phyloP scores from a whole-genome alignment of 495 filamentous ascomycete species.

The Penicillium samsonianum region DNA sequence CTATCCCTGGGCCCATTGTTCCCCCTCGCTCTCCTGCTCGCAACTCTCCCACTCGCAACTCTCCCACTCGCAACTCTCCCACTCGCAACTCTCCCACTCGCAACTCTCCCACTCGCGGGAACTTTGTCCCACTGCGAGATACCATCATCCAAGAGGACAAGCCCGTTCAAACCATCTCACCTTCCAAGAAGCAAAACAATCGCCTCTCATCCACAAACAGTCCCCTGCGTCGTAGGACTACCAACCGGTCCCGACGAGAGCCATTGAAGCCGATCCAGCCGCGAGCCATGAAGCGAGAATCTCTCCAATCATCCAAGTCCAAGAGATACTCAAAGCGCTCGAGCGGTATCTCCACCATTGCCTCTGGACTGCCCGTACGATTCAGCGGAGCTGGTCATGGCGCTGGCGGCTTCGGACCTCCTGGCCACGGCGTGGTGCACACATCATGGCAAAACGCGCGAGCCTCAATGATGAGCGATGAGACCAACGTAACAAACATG shows the following conservation, averaged over 20 bases:
- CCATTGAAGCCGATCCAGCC: slow-evolving; percentile 44
- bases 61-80: slow-evolving; percentile 33
- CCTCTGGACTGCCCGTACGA: slow-evolving; percentile 41
- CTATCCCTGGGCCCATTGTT: slow-evolving; percentile 25
- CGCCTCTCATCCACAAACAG: slow-evolving; percentile 36
- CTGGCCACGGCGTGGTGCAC: slow-evolving; percentile 46
- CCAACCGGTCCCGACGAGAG: slow-evolving; percentile 39
- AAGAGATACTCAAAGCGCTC: slow-evolving; percentile 47
- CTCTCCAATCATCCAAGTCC: slow-evolving; percentile 42
- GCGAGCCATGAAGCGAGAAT: slow-evolving; percentile 46
- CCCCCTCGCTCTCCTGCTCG: slow-evolving; percentile 37
- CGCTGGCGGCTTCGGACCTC: slow-evolving; percentile 50
- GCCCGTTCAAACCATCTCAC: slow-evolving; percentile 17
- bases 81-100: slow-evolving; percentile 29
- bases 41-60: slow-evolving; percentile 26
- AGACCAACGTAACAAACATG: slow-evolving; percentile 39
- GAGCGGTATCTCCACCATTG: slow-evolving; percentile 45
- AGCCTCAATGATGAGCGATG: slow-evolving; percentile 41
- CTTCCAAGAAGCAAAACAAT: slow-evolving; percentile 31
- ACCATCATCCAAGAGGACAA: slow-evolving; percentile 31
- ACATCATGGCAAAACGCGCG: slow-evolving; percentile 51
- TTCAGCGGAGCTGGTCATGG: slow-evolving; percentile 52
- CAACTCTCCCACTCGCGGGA: slow-evolving; percentile 29
- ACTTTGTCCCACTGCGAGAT: slow-evolving; percentile 31
- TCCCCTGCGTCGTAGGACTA: slow-evolving; percentile 35